Evolutionary conservation across 495 filamentous ascomycete genomes (phyloP), one percentile per base, ranked within the genome.

Genomic region (Penicillium egyptiacum): DNA sequence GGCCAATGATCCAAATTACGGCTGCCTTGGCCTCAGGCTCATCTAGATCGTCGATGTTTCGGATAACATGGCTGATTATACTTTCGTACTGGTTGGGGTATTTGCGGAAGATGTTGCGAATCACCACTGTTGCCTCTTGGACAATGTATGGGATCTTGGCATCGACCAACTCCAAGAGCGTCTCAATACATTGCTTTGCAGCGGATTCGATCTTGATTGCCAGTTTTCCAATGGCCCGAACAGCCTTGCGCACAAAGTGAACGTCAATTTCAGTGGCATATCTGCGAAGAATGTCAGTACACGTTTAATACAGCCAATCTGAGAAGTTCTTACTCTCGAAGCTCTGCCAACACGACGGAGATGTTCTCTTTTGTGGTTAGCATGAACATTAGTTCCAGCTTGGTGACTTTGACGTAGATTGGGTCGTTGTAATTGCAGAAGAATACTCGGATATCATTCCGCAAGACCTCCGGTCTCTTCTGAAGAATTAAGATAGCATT

Each of bases 401-500:
- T 99, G 12, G 95, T 98, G 61, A 99, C 94, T 73, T 99, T 99
- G 76, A 99, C 94, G 66, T 99, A 99, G 54, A 98, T 98, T 0
- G 95, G 94, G 66, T 99, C 94, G 63, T 99, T 99, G 77, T 99
- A 99, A 81, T 99, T 99, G 83, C 94, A 99, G 74, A 98, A 98
- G 75, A 99, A 99, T 44, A 98, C 93, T 11, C 94, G 83, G 55
- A 99, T 96, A 72, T 99, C 94, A 71, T 96, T 98, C 39, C 94
- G 83, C 8, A 99, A 77, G 3, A 99, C 92, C 61, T 98, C 94
- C 1, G 94, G 94, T 51, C 92, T 82, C 59, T 94, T 84, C 69
- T 99, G 94, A 47, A 99, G 76, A 59, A 98, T 96, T 16, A 99
- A 78, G 16, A 98, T 81, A 5, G 95, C 95, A 74, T 99, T 99